Conservation (phyloP, 805 yeast genomes). For the Wickerhamomyces hampshirensis region DNA sequence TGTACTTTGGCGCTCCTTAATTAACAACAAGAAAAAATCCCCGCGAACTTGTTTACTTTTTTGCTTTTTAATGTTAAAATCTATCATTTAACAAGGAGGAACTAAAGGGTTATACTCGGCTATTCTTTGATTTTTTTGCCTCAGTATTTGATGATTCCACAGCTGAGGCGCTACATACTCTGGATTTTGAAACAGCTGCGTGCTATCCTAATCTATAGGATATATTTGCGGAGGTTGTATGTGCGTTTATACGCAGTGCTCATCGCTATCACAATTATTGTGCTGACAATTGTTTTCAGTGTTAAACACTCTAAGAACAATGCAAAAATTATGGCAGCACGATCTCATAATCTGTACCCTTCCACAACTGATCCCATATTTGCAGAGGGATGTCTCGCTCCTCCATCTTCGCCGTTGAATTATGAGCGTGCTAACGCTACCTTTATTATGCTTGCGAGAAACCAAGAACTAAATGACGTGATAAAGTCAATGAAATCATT, state of each 20-base stretch:
- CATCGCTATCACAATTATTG: not conserved
- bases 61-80: too few species aligned
- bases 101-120: not conserved
- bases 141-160: too few species aligned
- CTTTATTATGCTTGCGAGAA: conserved; percentile 77
- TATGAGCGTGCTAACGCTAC: conserved; percentile 70
- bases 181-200: not conserved
- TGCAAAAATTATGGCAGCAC: not conserved
- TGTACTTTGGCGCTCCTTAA: too few species aligned
- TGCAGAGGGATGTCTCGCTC: conserved; percentile 45
- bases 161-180: not conserved
- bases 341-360: conserved; percentile 3
- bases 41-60: too few species aligned
- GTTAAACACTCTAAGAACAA: conserved; percentile 1
- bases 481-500: conserved; percentile 64
- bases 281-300: conserved; percentile 1
- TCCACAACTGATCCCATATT: conserved; percentile 41
- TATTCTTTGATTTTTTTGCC: too few species aligned
- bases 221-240: not conserved
- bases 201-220: not conserved
- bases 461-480: conserved; percentile 76
- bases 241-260: conserved; percentile 4
- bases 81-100: too few species aligned
- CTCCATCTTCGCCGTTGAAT: conserved; percentile 22
- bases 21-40: too few species aligned